Base-by-base conservation (phyloP, 345 rosid species). In the Arabidopsis suecica region DNA sequence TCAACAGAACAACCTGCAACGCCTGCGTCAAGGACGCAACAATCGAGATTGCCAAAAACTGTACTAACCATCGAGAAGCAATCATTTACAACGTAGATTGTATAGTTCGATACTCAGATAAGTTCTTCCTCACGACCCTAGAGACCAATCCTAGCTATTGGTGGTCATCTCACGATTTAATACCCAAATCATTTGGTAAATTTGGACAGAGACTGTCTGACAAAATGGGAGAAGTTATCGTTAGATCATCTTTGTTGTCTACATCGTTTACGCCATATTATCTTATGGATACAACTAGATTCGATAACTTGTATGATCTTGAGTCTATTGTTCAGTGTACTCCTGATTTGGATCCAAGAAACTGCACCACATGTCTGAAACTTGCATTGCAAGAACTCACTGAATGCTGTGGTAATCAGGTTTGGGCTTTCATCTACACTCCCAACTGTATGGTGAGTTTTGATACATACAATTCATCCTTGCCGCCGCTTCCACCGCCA, bases 81-180 rank as follows among this genome's bases (percentile, higher is more conserved):
- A 65, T 80, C 9, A 16, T 83, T 34, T 83, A 72, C 79, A 83
- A 65, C 54, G 76, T 75, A 3, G 42, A 64, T 25, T 87, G 88
- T 73, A 57, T 73, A 73, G n/a, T 87, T 22, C 73, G 82, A 2
- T 84, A 81, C 60, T 81, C 85, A 1, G 67, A 82, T 63, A 59
- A 6, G 1, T 61, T 53, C 20, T 61, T 68, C 12, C 62, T 75
- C 57, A 42, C 79, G 0, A 30, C 63, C 5, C 5, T 76, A 16
- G 74, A 68, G 56, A 61, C 47, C 9, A 6, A 34, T 2, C 74
- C 74, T 68, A 50, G 2, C n/a, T 23, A 1, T 1, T 0, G 0
- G 1, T 47, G n/a, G 66, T 0, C 0, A 32, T 16, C 78, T 16
- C 0, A 0, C 0, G 60, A 66, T 23, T 0, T 14, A 28, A 57